Evolutionary conservation across 306 rosid genomes (phyloP).

Genomic region (Echinosophora koreensis): DNA sequence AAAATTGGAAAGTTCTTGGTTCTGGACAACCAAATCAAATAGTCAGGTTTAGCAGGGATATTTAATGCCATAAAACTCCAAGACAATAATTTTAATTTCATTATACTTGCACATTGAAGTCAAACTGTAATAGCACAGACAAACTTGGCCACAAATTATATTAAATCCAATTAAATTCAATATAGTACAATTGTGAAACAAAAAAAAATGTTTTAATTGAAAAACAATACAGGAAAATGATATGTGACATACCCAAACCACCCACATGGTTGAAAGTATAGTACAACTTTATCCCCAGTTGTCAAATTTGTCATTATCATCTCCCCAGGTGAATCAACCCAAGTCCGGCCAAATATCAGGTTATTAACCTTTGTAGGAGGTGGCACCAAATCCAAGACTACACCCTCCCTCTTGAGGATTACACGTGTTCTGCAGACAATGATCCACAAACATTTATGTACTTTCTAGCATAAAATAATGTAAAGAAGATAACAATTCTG

Average conservation of each 20-base stretch:
- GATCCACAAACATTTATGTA: background rate
- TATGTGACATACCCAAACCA: conserved; percentile 75
- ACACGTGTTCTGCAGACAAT: conserved; percentile 72
- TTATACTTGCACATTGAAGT: background rate
- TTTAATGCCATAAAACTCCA: background rate
- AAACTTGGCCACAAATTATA: background rate
- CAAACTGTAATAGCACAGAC: background rate
- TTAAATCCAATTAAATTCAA: background rate
- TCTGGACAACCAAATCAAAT: background rate
- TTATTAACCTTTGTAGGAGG: conserved; percentile 87
- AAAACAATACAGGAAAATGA: conserved; percentile 16
- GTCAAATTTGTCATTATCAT: conserved; percentile 76
- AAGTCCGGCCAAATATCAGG: conserved; percentile 81
- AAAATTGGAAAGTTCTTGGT: background rate
- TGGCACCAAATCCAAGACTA: conserved; percentile 75
- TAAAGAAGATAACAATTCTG: background rate
- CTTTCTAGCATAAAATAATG: background rate
- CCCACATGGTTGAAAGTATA: conserved; percentile 88
- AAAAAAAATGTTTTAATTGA: background rate
- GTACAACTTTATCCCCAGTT: conserved; percentile 83
- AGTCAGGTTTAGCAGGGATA: background rate
- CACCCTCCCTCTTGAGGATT: conserved; percentile 72
- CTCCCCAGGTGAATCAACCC: conserved; percentile 90
- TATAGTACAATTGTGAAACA: background rate
- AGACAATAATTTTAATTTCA: conserved; percentile 6